Percentiles rank a stretch among this genome's conserved stretches.
phyloP scores from a whole-genome alignment of 192 early-diverging fungal genomes.

The Backusella circina region DNA sequence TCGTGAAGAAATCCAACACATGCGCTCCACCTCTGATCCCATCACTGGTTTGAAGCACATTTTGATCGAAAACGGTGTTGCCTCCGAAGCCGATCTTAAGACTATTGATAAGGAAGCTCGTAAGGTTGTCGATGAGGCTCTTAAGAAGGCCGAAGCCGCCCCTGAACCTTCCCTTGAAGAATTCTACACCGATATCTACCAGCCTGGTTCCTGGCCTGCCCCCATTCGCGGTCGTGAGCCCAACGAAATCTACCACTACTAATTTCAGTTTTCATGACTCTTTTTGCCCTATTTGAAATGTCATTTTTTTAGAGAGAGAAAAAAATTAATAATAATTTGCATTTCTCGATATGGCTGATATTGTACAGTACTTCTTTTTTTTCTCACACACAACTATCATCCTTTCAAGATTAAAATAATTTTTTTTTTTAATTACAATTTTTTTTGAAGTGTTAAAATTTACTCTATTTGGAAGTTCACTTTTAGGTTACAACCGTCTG shows the following conservation, averaged over 20 bases:
- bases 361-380: slow-evolving; percentile 1
- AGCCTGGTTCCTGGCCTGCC: slow-evolving; percentile 67
- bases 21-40: slow-evolving; percentile 90
- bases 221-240: slow-evolving; percentile 80
- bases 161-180: slow-evolving; percentile 68
- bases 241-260: slow-evolving; percentile 67
- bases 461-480: neutral
- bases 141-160: slow-evolving; percentile 75
- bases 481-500: neutral
- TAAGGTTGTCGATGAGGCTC: slow-evolving; percentile 80
- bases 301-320: slow-evolving; percentile 3
- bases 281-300: neutral
- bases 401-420: slow-evolving; percentile 1
- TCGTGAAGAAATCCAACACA: slow-evolving; percentile 98
- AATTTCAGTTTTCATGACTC: neutral
- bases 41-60: slow-evolving; percentile 90
- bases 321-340: neutral
- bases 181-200: slow-evolving; percentile 85
- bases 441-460: slow-evolving; percentile 5
- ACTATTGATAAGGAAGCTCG: slow-evolving; percentile 89
- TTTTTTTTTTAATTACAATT: neutral
- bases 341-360: slow-evolving; percentile 4
- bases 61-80: slow-evolving; percentile 64
- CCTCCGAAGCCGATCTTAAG: slow-evolving; percentile 90
- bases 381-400: slow-evolving; percentile 4